Evolutionary conservation across 345 rosid genomes (phyloP), one percentile per base, ranked within the genome.

Genomic region (Populus euphratica): DNA sequence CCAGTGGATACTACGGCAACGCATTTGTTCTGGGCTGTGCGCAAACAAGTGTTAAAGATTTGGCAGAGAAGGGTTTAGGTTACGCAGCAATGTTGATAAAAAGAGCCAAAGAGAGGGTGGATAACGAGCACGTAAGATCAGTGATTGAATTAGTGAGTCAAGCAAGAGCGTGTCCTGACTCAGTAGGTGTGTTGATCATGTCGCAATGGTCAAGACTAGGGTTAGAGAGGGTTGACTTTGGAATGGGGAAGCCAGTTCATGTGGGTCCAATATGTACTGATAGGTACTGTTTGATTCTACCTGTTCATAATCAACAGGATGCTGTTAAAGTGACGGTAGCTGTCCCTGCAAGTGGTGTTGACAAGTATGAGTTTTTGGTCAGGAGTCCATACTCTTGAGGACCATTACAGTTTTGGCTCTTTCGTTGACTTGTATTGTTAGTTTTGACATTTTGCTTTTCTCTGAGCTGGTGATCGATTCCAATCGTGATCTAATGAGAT

Each of bases 201-300:
- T 90, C 97, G 47, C 94, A 94, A 63, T 94, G 98, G 98, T 94
- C 98, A 76, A 89, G 89, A 49, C 89, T 94, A 67, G 98, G 97
- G 49, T 79, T 94, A 39, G 96, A 94, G 9, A 85, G 76, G 77
- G 86, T 92, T 78, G 96, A 94, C 91, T 89, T 94, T 3, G 97
- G 97, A 33, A 73, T 92, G 66, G 97, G 92, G 33, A 88, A 77
- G 74, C 94, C 97, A 21, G 83, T 88, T 44, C 87, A 89, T 31
- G 90, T 91, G 72, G 96, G 91, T 2, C 86, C 97, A 43, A 76
- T 92, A 38, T 92, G 94, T 65, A 84, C 92, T 8, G 96, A 92
- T 56, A 86, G 88, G 72, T 94, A 92, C 73, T 94, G 98, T 79
- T 75, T 91, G 80, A 83, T 94, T 39, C 77, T 91, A 76, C 98